A percentile compares a stretch with the other conserved stretches of the same genome.
Conservation (phyloP, 177 flowering plant species). For the Vitis hybrid region DNA sequence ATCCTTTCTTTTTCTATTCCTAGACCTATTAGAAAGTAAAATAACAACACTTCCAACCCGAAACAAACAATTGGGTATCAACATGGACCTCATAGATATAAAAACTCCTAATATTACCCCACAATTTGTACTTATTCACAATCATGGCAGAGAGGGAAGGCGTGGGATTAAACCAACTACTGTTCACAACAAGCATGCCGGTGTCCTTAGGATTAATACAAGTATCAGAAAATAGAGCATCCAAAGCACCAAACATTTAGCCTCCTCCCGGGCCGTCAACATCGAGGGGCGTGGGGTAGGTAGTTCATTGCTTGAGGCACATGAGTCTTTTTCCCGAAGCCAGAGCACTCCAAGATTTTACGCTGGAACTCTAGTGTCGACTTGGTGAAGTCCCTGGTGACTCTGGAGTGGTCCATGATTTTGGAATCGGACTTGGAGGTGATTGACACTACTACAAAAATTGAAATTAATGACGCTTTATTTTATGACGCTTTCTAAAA, state of each 20-base stretch:
- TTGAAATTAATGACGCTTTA: too few relatives aligned
- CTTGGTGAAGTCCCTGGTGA: slow-evolving; percentile 57
- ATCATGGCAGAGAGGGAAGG: slow-evolving; percentile 78
- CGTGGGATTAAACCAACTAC: slow-evolving; percentile 76
- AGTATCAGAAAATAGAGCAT: slow-evolving; percentile 45
- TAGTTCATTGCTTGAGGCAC: slow-evolving; percentile 56
- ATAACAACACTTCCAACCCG: slow-evolving; percentile 65
- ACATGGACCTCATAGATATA: slow-evolving; percentile 74
- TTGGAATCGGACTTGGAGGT: slow-evolving; percentile 30
- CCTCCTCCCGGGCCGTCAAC: slow-evolving; percentile 63
- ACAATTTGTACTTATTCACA: slow-evolving; percentile 64
- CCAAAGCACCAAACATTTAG: slow-evolving; percentile 72
- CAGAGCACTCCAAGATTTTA: slow-evolving; percentile 57
- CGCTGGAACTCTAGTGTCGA: slow-evolving; percentile 67
- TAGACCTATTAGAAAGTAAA: slow-evolving; percentile 57
- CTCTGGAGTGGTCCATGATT: slow-evolving; percentile 56
- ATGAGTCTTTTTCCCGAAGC: slow-evolving; percentile 71
- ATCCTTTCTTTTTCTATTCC: slow-evolving; percentile 19
- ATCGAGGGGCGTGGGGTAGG: slow-evolving; percentile 53
- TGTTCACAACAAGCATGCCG: slow-evolving; percentile 69
- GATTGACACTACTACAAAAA: too few relatives aligned
- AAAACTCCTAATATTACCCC: too few relatives aligned
- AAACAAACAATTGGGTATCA: slow-evolving; percentile 77
- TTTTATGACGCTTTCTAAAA: too few relatives aligned
- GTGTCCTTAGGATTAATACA: slow-evolving; percentile 56